Base-by-base conservation (phyloP, 768 basidiomycete genomes). In the Rubroboletus pulcherrimus region DNA sequence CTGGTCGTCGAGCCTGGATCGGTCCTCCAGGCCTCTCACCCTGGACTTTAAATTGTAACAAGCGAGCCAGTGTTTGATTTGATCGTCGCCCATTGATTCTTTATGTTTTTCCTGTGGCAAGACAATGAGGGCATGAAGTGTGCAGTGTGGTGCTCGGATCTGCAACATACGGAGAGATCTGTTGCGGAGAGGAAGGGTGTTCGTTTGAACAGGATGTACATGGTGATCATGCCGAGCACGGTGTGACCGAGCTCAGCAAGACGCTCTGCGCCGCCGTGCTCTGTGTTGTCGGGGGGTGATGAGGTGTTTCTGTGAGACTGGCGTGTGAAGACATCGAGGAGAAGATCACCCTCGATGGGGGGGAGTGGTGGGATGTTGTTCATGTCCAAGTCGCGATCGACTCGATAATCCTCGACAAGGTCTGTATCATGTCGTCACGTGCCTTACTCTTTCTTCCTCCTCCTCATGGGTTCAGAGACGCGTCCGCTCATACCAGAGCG, bases 401-500 rank as follows among this genome's bases (percentile, higher is more conserved):
- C 49, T 33, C 15, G 60, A 57, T 62, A 26, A 26, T 21, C 21
- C 21, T 21, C 21, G 21, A 21, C 21, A 5, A 26, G 26, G 26
- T 24, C 24, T 26, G 6, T 37, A 26, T 30, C 2, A 43, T n/a
- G 38, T 7, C 15, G 10, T 66, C 65, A 66, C 65, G 65, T 66
- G 65, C 38, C 46, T 47, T 19, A 10, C 8, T 30, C 58, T 48
- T 41, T 51, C 34, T 49, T 33, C 33, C 33, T 19, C 35, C 24
- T 29, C 40, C 35, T 41, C 61, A 65, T 63, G 62, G 47, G 33
- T 34, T 34, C 47, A 35, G 34, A 35, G 47, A 52, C 63, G 51
- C 66, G 62, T 46, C 78, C 91, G 40, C 75, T 89, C 37, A 84
- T 96, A 49, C 82, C 91, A 31, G 87, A 91, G 70, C 80, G 77